Percentiles rank a stretch among this genome's conserved stretches.
These are phyloP conservation scores for Pycnococcus provasolii DNA, from an alignment of 139 green algal genomes.

Conservation along the genomic window DNA sequence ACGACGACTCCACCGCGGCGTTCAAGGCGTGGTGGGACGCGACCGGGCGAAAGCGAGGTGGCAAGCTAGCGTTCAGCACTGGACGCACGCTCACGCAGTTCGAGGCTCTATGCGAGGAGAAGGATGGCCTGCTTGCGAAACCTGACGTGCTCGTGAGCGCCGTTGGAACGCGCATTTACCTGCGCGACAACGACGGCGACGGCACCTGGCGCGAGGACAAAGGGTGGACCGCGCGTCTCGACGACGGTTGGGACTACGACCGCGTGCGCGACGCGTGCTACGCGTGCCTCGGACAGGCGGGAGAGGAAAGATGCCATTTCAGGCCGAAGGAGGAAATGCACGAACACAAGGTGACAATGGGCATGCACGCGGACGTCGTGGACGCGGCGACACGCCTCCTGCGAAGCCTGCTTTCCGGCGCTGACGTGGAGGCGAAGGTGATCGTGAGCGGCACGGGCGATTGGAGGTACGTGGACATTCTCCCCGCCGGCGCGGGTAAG, in stretches of 20 bases:
- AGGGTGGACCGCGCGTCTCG: conserved; percentile 52
- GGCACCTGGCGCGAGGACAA: conserved; percentile 61
- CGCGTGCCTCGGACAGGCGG: too few species aligned
- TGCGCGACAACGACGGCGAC: conserved; percentile 21
- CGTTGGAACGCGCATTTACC: conserved; percentile 74
- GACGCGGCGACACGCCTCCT: too few species aligned
- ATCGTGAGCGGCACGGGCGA: conserved; percentile 65
- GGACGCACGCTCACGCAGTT: conserved; percentile 68
- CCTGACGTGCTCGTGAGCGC: conserved; percentile 74
- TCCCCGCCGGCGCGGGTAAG: conserved; percentile 64
- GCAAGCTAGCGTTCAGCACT: conserved; percentile 68
- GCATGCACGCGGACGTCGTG: too few species aligned
- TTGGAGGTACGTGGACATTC: conserved; percentile 76
- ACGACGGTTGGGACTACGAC: conserved; percentile 61
- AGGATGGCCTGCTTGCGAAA: conserved; percentile 50
- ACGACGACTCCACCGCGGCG: conserved; percentile 46
- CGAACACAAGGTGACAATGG: too few species aligned
- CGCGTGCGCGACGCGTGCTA: background rate
- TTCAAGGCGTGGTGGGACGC: conserved; percentile 38
- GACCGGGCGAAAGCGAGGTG: background rate
- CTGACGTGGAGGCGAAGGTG: conserved; percentile 25
- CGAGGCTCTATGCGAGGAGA: conserved; percentile 50
- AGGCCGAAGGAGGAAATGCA: too few species aligned
- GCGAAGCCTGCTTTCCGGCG: too few species aligned
- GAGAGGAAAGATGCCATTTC: too few species aligned